Conservation (phyloP, 495 filamentous ascomycete genomes). For the Durotheca rogersii region DNA sequence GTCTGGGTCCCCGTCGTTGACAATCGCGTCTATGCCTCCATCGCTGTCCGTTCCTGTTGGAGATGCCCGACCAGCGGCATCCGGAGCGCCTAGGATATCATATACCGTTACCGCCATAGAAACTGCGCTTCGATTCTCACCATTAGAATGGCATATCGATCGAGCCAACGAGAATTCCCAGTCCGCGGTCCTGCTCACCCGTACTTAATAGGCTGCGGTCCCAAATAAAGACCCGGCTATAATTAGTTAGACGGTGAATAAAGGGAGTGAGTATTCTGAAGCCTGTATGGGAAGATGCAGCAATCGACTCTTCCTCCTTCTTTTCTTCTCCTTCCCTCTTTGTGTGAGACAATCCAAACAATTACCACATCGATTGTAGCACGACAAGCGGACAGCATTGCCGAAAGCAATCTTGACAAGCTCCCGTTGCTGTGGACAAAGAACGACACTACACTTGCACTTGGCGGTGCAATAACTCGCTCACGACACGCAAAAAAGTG, state of each 20-base stretch:
- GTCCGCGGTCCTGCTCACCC: background rate
- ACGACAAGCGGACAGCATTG: slow-evolving; percentile 7
- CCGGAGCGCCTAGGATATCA: background rate
- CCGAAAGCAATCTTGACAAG: slow-evolving; percentile 20
- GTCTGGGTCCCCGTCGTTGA: slow-evolving; percentile 3
- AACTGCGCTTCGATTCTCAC: background rate
- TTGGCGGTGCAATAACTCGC: too few relatives aligned
- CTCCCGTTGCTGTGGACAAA: slow-evolving; percentile 7
- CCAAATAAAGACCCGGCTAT: background rate
- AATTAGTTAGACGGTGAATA: background rate
- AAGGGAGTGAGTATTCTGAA: background rate
- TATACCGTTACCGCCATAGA: background rate
- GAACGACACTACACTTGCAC: background rate
- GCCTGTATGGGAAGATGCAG: background rate
- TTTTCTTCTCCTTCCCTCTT: background rate
- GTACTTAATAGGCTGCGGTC: background rate
- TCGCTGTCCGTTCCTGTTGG: background rate
- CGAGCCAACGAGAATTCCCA: background rate
- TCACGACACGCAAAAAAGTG: too few relatives aligned
- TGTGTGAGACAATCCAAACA: slow-evolving; percentile 6
- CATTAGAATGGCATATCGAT: background rate
- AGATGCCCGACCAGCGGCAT: background rate
- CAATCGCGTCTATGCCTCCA: background rate
- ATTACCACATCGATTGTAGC: slow-evolving; percentile 8
- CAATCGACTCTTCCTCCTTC: background rate